phyloP scores from a whole-genome alignment of 345 rosid genomes.

The Euclidium syriacum region DNA sequence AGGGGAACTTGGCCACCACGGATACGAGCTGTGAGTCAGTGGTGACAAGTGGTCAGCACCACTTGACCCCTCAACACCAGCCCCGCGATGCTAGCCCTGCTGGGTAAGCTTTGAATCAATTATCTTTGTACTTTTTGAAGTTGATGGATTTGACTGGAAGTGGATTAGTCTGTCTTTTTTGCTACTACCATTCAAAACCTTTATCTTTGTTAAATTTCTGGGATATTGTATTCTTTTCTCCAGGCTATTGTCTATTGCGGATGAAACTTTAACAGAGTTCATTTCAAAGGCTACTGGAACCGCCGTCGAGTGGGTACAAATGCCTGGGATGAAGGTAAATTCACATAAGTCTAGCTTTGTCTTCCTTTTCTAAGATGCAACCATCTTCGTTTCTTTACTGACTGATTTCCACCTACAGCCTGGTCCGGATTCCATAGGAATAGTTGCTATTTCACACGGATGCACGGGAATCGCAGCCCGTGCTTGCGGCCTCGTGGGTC shows the following conservation, averaged over 20 bases:
- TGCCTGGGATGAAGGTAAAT: conserved; percentile 96
- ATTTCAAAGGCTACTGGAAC: conserved; percentile 99
- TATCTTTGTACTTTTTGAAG: no score
- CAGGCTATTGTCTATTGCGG: conserved; percentile 88
- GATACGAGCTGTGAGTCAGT: conserved; percentile 98
- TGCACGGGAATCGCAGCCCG: conserved; percentile 98
- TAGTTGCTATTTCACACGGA: conserved; percentile 99
- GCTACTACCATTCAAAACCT: neutral
- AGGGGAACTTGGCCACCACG: conserved; percentile 60
- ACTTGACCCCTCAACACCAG: conserved; percentile 69
- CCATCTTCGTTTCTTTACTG: neutral
- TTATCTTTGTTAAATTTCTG: neutral
- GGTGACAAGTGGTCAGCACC: conserved; percentile 90
- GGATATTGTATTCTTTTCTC: neutral
- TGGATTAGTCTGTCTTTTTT: no score
- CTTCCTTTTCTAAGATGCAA: neutral
- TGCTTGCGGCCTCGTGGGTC: conserved; percentile 98
- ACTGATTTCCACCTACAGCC: conserved; percentile 51
- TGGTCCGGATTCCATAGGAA: conserved; percentile 99
- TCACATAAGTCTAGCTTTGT: neutral
- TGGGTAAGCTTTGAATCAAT: conserved; percentile 50
- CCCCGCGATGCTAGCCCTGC: conserved; percentile 98
- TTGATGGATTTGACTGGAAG: no score
- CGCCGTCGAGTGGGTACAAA: conserved; percentile 99
- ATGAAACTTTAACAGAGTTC: conserved; percentile 99